Conservation (phyloP, 768 basidiomycete genomes). For the Mrakia gelida region DNA sequence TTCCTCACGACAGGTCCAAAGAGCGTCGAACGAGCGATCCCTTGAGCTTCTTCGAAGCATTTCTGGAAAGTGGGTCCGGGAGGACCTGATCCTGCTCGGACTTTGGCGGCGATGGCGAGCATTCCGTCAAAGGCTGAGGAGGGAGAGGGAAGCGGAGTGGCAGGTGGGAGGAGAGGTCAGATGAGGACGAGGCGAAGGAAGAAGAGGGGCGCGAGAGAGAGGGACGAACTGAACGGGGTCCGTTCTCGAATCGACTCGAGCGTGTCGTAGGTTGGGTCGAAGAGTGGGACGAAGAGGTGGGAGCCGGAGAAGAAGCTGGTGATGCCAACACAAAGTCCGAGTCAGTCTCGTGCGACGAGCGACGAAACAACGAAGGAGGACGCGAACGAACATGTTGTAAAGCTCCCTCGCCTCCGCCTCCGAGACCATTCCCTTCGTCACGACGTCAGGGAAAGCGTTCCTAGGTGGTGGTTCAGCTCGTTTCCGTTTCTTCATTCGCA, state of each 20-base stretch:
- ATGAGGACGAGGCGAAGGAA: slow-evolving; percentile 70
- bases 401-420: slow-evolving; percentile 84
- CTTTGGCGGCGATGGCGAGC: slow-evolving; percentile 85
- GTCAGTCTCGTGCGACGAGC: slow-evolving; percentile 41
- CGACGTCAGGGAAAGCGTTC: slow-evolving; percentile 45
- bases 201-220: slow-evolving; percentile 62
- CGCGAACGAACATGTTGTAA: slow-evolving; percentile 70
- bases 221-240: slow-evolving; percentile 68
- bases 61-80: slow-evolving; percentile 81
- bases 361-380: neutral
- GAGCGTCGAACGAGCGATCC: slow-evolving; percentile 85
- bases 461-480: slow-evolving; percentile 41
- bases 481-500: slow-evolving; percentile 39
- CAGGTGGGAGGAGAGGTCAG: neutral
- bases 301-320: slow-evolving; percentile 95
- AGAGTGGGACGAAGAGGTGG: slow-evolving; percentile 92
- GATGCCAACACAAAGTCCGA: too few species aligned
- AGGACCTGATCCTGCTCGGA: slow-evolving; percentile 71
- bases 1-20: slow-evolving; percentile 91
- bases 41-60: slow-evolving; percentile 89
- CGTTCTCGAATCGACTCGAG: slow-evolving; percentile 88
- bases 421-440: slow-evolving; percentile 69
- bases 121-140: slow-evolving; percentile 46
- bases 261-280: slow-evolving; percentile 87
- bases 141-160: neutral